Evolutionary conservation across 2,329 filamentous ascomycete species (phyloP).

Genomic region (Allantophomopsis cytisporea): DNA sequence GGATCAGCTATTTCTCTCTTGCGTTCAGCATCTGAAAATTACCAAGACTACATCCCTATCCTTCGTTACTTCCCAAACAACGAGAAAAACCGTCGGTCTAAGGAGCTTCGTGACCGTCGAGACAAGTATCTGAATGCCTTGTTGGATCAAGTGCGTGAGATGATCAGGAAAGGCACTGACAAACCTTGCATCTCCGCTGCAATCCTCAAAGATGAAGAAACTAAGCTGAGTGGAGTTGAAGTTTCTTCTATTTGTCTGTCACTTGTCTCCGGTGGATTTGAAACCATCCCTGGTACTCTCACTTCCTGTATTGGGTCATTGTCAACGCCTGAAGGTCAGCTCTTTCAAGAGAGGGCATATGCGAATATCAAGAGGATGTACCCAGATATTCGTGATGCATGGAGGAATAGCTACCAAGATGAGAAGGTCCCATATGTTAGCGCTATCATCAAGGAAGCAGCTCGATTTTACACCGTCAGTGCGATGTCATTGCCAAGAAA

Average conservation of each 20-base stretch:
- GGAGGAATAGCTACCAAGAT: conserved; percentile 26
- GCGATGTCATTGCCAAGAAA: conserved; percentile 37
- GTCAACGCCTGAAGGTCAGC: conserved; percentile 30
- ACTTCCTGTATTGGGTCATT: conserved; percentile 35
- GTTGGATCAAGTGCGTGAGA: conserved; percentile 32
- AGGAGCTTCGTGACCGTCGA: conserved; percentile 29
- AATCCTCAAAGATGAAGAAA: conserved; percentile 38
- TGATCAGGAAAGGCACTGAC: conserved; percentile 35
- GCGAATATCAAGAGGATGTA: conserved; percentile 34
- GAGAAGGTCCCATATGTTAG: conserved; percentile 34
- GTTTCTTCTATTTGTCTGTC: conserved; percentile 38
- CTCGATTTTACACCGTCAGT: conserved; percentile 36
- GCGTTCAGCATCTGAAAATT: conserved; percentile 35
- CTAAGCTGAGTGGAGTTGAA: conserved; percentile 35
- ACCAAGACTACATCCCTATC: conserved; percentile 36
- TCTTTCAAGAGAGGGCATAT: conserved; percentile 36
- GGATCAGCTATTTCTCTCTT: conserved; percentile 35
- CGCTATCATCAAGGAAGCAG: conserved; percentile 36
- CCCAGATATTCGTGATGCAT: conserved; percentile 29
- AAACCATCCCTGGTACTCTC: conserved; percentile 38
- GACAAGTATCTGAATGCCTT: conserved; percentile 34
- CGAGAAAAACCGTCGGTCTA: conserved; percentile 30
- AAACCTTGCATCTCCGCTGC: conserved; percentile 39
- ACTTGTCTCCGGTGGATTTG: conserved; percentile 37
- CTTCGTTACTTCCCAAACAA: conserved; percentile 36